Conservation (phyloP, 331 rosid species). For the Quercus tomentella region DNA sequence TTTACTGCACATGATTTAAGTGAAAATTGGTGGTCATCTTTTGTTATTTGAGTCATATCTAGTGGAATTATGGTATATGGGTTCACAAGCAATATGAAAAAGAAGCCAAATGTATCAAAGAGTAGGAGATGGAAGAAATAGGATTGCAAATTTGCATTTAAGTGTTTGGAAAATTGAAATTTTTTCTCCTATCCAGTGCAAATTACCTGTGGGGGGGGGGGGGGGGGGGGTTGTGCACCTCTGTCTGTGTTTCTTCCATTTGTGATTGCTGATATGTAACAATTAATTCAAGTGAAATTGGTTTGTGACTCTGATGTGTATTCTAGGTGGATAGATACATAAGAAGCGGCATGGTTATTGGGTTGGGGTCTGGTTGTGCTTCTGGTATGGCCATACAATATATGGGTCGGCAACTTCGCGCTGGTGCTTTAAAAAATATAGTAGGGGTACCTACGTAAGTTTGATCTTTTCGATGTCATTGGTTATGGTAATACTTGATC, state of each 20-base stretch:
- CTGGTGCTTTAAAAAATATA: conserved; percentile 66
- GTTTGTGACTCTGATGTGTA: conserved; percentile 9
- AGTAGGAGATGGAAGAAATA: background rate
- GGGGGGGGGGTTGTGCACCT: background rate
- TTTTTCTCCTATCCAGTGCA: background rate
- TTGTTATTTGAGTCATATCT: background rate
- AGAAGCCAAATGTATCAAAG: background rate
- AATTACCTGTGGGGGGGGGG: background rate
- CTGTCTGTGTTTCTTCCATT: background rate
- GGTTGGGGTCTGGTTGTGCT: conserved; percentile 83
- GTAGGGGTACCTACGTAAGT: conserved; percentile 87
- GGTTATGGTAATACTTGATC: background rate
- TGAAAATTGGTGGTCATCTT: too few relatives aligned
- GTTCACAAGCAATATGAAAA: background rate
- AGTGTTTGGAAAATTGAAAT: background rate
- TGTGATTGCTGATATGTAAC: background rate
- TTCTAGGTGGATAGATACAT: conserved; percentile 79
- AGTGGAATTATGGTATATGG: background rate
- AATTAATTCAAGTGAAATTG: conserved; percentile 11
- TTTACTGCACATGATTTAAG: too few relatives aligned
- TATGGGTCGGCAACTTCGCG: conserved; percentile 76
- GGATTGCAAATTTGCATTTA: background rate
- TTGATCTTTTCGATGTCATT: conserved; percentile 13
- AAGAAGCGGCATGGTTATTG: conserved; percentile 78
- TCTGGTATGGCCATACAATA: conserved; percentile 83